phyloP scores from a whole-genome alignment of 129 eudicot genomes.

The Cynara cardunculus region DNA sequence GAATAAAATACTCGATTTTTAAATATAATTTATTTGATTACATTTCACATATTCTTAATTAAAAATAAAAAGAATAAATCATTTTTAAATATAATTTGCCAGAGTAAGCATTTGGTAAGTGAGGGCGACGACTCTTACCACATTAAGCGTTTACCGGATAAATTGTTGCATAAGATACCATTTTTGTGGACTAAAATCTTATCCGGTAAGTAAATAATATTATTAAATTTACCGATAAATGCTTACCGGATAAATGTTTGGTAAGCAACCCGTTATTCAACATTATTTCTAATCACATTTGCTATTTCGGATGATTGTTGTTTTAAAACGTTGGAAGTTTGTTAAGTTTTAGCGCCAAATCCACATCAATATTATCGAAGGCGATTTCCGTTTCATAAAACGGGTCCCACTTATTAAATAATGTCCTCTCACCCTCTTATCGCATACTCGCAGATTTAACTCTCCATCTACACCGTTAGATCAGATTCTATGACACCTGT shows the following conservation, averaged over 20 bases:
- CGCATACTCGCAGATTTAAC: not conserved
- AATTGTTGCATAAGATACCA: no score
- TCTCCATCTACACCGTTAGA: not conserved
- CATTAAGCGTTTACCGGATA: no score
- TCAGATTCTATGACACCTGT: not conserved
- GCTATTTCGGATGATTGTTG: not conserved
- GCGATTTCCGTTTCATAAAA: slow-evolving; percentile 1
- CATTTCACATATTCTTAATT: no score
- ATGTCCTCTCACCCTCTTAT: not conserved
- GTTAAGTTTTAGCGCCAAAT: slow-evolving; percentile 21
- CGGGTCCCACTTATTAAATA: slow-evolving; percentile 1
- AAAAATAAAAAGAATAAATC: no score
- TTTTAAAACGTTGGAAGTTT: slow-evolving; percentile 6
- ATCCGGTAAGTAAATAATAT: no score
- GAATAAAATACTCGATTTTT: no score
- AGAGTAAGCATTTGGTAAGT: no score
- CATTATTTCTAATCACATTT: not conserved
- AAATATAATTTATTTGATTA: not conserved
- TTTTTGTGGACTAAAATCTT: no score
- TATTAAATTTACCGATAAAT: no score
- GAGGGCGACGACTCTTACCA: no score
- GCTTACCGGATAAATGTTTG: not conserved
- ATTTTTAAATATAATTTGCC: no score
- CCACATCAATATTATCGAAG: slow-evolving; percentile 3
- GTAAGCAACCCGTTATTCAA: no score